Evolutionary conservation across 768 basidiomycete genomes (phyloP).

Genomic region (Rubroboletus satanas): DNA sequence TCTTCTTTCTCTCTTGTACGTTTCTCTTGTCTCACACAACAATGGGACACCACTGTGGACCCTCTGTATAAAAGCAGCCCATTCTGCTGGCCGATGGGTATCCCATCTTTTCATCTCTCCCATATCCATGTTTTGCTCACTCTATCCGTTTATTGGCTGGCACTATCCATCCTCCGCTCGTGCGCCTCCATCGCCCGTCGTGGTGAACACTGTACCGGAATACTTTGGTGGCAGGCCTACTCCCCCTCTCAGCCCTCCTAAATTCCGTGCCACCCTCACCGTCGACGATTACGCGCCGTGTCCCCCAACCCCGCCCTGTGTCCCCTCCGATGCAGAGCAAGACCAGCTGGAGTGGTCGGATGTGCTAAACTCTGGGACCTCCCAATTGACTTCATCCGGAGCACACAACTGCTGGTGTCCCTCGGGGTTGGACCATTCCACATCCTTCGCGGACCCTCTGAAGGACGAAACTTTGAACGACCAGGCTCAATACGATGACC

Average conservation of each 20-base stretch:
- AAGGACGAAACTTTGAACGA: not conserved
- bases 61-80: slow-evolving; percentile 10
- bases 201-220: not conserved
- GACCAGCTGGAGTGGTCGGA: not conserved
- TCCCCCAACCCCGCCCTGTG: slow-evolving; percentile 9
- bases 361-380: too few species aligned
- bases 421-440: not conserved
- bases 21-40: not conserved
- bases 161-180: not conserved
- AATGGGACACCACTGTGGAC: slow-evolving; percentile 1
- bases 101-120: not conserved
- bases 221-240: slow-evolving; percentile 3
- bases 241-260: slow-evolving; percentile 6
- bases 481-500: not conserved
- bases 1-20: not conserved
- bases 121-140: not conserved
- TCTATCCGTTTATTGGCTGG: not conserved
- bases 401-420: not conserved
- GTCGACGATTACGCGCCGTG: slow-evolving; percentile 10
- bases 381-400: not conserved
- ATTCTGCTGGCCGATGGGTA: not conserved
- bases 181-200: slow-evolving; percentile 7
- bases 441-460: not conserved
- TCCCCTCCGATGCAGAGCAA: not conserved
- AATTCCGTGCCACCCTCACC: not conserved